Conservation (phyloP, 805 yeast genomes). For the Candida broadrunensis region DNA sequence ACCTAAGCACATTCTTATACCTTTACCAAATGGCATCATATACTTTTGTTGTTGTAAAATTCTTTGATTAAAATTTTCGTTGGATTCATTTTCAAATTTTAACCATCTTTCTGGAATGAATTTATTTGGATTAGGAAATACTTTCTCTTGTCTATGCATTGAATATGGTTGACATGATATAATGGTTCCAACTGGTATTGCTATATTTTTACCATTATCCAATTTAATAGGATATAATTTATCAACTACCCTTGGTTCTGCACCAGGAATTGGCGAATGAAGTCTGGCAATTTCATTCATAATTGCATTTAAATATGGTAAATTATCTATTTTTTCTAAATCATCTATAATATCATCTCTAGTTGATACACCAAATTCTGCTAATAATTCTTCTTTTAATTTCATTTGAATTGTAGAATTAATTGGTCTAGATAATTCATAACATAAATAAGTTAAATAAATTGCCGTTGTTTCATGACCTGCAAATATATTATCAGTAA, state of each 20-base stretch:
- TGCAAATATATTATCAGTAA: slow-evolving; percentile 66
- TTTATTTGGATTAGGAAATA: slow-evolving; percentile 50
- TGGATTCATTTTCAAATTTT: slow-evolving; percentile 28
- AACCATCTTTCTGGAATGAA: slow-evolving; percentile 70
- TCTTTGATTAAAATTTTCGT: slow-evolving; percentile 27
- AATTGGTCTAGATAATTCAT: slow-evolving; percentile 54
- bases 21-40: slow-evolving; percentile 72
- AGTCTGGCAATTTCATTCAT: slow-evolving; percentile 59
- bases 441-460: slow-evolving; percentile 57
- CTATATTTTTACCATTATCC: slow-evolving; percentile 17
- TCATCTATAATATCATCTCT: slow-evolving; percentile 17
- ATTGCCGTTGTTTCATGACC: slow-evolving; percentile 77
- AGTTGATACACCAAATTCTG: slow-evolving; percentile 28
- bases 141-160: slow-evolving; percentile 47
- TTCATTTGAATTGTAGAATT: slow-evolving; percentile 43
- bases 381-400: slow-evolving; percentile 46
- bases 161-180: slow-evolving; percentile 69
- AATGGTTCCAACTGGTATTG: slow-evolving; percentile 51
- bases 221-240: slow-evolving; percentile 20
- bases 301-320: slow-evolving; percentile 61
- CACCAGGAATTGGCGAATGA: slow-evolving; percentile 72
- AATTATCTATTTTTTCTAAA: slow-evolving; percentile 46
- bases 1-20: slow-evolving; percentile 73
- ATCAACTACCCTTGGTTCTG: slow-evolving; percentile 58
- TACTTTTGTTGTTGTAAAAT: slow-evolving; percentile 45